A percentile compares a stretch with the other conserved stretches of the same genome.
Conservation (phyloP, 805 yeast genomes). For the Ogataea dorogensis region DNA sequence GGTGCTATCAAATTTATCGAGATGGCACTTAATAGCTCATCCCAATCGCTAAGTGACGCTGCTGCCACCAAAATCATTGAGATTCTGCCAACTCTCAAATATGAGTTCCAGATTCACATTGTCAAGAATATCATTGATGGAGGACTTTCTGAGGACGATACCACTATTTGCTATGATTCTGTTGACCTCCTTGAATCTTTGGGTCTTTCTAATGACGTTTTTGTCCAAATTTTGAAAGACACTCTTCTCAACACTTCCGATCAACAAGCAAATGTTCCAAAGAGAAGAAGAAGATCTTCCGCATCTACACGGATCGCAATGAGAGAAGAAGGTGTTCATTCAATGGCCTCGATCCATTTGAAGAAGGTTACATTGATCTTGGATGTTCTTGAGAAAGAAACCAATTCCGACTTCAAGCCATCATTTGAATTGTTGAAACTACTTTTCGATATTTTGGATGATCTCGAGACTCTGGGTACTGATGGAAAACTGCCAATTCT, state of each 20-base stretch:
- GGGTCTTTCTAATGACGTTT: conserved; percentile 52
- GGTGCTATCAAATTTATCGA: conserved; percentile 62
- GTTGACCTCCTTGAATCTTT: conserved; percentile 53
- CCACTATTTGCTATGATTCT: conserved; percentile 50
- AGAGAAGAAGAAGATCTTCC: conserved; percentile 82
- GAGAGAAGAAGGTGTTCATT: conserved; percentile 67
- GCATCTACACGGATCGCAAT: conserved; percentile 74
- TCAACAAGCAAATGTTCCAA: conserved; percentile 45
- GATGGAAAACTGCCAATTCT: conserved; percentile 91
- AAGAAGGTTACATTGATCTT: conserved; percentile 73
- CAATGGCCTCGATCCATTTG: conserved; percentile 74
- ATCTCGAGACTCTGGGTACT: conserved; percentile 78
- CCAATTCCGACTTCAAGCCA: conserved; percentile 23
- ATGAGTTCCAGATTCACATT: conserved; percentile 55
- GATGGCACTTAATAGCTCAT: conserved; percentile 46
- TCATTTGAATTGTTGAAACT: conserved; percentile 38
- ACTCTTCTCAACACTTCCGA: conserved; percentile 38
- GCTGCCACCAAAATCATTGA: conserved; percentile 51
- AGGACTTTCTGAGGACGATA: conserved; percentile 33
- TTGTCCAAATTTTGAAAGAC: conserved; percentile 56
- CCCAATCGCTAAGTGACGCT: conserved; percentile 42
- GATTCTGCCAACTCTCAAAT: conserved; percentile 57
- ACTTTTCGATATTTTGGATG: conserved; percentile 62
- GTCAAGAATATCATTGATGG: conserved; percentile 58
- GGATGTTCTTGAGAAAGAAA: conserved; percentile 66